Evolutionary conservation across 2,329 filamentous ascomycete species (phyloP).

Genomic region (Aspergillus floridensis): DNA sequence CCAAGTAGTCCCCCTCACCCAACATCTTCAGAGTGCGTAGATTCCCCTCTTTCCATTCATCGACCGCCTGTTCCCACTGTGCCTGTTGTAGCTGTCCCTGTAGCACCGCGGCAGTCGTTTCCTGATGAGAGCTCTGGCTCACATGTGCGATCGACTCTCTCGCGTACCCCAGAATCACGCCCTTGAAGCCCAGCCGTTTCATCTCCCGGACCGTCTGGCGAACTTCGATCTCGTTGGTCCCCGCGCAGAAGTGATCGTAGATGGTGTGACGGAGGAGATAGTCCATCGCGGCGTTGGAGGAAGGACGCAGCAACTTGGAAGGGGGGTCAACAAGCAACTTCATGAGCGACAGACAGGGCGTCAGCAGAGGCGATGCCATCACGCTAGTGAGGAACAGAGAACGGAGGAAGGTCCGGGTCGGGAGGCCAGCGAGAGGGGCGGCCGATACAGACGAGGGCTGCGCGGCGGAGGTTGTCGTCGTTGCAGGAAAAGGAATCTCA

Average conservation of each 20-base stretch:
- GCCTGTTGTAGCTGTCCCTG: neutral
- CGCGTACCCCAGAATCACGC: conserved; percentile 49
- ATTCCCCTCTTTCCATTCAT: conserved; percentile 50
- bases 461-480: neutral
- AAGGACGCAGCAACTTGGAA: conserved; percentile 40
- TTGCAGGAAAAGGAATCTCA: neutral
- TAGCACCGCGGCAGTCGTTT: neutral
- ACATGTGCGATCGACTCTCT: conserved; percentile 40
- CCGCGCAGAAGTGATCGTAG: conserved; percentile 52
- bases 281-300: conserved; percentile 40
- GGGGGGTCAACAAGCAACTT: conserved; percentile 37
- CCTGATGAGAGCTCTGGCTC: neutral
- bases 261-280: conserved; percentile 37
- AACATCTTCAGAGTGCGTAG: conserved; percentile 48
- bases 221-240: conserved; percentile 42
- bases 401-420: conserved; percentile 15
- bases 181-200: conserved; percentile 46
- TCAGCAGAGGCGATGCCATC: conserved; percentile 19
- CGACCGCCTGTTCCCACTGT: conserved; percentile 28
- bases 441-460: conserved; percentile 21
- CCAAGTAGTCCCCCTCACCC: conserved; percentile 42
- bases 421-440: conserved; percentile 30
- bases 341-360: conserved; percentile 24
- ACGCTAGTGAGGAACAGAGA: conserved; percentile 18
- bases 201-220: conserved; percentile 36